Evolutionary conservation across 768 basidiomycete genomes (phyloP).

Genomic region (Boletus speciosus): DNA sequence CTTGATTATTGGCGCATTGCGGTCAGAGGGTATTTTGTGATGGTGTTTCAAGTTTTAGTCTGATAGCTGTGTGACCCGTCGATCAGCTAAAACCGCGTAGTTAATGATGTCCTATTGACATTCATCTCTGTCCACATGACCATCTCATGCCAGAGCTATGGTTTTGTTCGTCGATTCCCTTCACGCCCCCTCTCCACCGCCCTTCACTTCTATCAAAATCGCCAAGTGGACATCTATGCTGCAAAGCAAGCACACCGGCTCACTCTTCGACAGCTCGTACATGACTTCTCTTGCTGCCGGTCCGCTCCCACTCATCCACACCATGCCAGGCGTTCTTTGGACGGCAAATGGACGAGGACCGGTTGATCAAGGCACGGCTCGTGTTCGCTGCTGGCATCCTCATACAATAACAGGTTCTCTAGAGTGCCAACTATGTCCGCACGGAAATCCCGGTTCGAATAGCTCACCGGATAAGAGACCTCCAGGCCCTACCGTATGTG

Average conservation of each 20-base stretch:
- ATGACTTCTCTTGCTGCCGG: conserved; percentile 10
- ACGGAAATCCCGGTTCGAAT: conserved; percentile 86
- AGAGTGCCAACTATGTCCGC: conserved; percentile 91
- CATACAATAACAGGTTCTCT: neutral
- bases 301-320: neutral
- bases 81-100: neutral
- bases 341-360: conserved; percentile 74
- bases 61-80: conserved; percentile 18
- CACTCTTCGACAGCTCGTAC: conserved; percentile 76
- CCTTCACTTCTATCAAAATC: conserved; percentile 76
- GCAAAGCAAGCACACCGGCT: conserved; percentile 66
- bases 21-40: conserved; percentile 62
- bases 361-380: conserved; percentile 63
- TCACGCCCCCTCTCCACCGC: conserved; percentile 37
- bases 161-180: conserved; percentile 5
- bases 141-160: conserved; percentile 27
- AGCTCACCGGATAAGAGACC: conserved; percentile 81
- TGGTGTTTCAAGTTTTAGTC: neutral
- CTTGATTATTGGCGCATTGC: conserved; percentile 72
- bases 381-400: neutral
- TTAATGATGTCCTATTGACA: neutral
- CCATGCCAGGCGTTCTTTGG: conserved; percentile 72
- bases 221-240: conserved; percentile 78
- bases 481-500: conserved; percentile 82
- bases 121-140: conserved; percentile 8